Percentiles rank a stretch among this genome's conserved stretches.
These are phyloP conservation scores for Epithele typhae DNA, from an alignment of 768 basidiomycete species.

Conservation along the genomic window DNA sequence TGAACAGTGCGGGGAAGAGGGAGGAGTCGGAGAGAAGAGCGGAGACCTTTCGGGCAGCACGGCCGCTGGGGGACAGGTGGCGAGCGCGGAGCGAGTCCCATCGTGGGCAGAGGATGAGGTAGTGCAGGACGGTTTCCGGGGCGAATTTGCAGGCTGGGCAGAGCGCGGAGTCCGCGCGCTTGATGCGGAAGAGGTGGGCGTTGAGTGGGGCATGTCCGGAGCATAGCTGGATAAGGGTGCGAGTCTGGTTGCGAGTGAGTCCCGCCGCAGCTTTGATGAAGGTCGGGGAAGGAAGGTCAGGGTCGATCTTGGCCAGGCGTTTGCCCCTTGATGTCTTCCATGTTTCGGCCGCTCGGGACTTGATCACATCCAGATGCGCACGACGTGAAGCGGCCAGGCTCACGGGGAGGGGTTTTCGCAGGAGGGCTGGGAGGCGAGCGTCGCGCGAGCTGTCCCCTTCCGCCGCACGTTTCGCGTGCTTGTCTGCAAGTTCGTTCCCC, in stretches of 20 bases:
- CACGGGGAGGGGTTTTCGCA: not conserved
- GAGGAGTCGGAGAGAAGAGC: constrained; percentile 3
- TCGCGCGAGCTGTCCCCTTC: not conserved
- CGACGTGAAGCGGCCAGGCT: not conserved
- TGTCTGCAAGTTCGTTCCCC: constrained; percentile 22
- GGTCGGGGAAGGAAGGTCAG: not conserved
- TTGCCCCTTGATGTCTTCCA: not conserved
- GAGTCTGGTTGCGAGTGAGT: not conserved
- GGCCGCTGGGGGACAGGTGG: not conserved
- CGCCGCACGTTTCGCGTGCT: constrained; percentile 21
- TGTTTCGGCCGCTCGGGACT: not conserved
- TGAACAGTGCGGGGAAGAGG: constrained; percentile 3
- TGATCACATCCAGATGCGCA: not conserved
- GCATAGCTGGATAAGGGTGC: constrained; percentile 26
- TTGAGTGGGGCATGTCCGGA: constrained; percentile 30
- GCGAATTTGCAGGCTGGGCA: constrained; percentile 11
- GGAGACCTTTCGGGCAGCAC: not conserved
- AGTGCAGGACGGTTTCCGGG: constrained; percentile 18
- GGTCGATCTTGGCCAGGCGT: not conserved
- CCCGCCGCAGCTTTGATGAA: not conserved
- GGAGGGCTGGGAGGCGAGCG: not conserved
- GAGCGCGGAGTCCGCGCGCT: not conserved
- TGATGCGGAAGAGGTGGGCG: constrained; percentile 19
- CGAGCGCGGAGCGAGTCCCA: not conserved
- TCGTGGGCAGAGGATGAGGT: constrained; percentile 15